Base-by-base conservation (phyloP, 345 rosid species). In the Excoecaria agallocha region DNA sequence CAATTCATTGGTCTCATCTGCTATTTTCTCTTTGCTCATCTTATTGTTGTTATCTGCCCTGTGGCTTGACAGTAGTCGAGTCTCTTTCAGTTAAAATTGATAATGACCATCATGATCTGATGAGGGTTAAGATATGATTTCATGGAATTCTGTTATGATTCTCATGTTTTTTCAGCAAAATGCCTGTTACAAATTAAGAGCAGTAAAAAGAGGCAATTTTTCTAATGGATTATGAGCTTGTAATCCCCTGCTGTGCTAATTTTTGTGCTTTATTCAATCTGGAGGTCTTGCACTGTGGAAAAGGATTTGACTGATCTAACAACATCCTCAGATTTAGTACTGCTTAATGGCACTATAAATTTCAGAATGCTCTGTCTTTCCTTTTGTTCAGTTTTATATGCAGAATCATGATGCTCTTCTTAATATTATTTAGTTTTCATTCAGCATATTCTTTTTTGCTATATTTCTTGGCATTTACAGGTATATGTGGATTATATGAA, bases 401-500 rank as follows among this genome's bases (percentile, higher is more conserved):
- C 13, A 10, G n/a, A 50, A 68, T 51, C 19, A 5, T 3, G 19
- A 15, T 17, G 1, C n/a, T n/a, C 16, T 12, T 60, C 35, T 9
- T 12, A 35, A 12, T 10, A 30, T 25, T 60, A 0, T 60, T 60
- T 35, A 30, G 39, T 12, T 5, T 11, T 30, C 43, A 38, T 35
- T 0, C n/a, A 60, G 12, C 17, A 45, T 11, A 5, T 66, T 20
- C 22, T 45, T 4, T 3, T 30, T 30, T 57, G 68, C n/a, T 58
- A 3, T 69, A 20, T 66, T 20, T 46, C n/a, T 45, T 62, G 55
- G 60, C 8, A 6, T 76, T 37, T 76, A 69, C 74, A 93, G 98
- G 98, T 80, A 81, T 93, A 7, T 93, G 98, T 48, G 90, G 89
- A 51, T 76, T 93, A 37, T 93, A 93, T 67, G 98, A 93, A 82